Percentiles rank a stretch among this genome's conserved stretches.
Evolutionary conservation across 768 basidiomycete species (phyloP).

Genomic region (Trametes sanguinea): DNA sequence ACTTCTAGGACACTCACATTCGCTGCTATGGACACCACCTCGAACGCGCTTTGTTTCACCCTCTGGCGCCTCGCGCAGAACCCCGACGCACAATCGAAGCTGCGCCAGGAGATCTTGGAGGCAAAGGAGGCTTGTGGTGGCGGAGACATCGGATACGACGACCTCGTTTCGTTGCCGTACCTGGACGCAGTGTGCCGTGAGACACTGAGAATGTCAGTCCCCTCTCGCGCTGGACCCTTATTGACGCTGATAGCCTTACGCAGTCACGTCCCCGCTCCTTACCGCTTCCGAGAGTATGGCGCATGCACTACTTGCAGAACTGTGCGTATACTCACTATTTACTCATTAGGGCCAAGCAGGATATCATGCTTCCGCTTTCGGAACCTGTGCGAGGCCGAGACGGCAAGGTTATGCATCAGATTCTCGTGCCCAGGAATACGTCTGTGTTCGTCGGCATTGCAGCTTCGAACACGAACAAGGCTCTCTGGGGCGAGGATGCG

Average conservation of each 20-base stretch:
- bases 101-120: conserved; percentile 22
- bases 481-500: conserved; percentile 30
- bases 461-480: conserved; percentile 29
- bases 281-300: conserved; percentile 20
- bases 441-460: conserved; percentile 21
- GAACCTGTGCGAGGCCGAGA: conserved; percentile 19
- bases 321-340: neutral
- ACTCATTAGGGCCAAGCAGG: conserved; percentile 9
- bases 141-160: conserved; percentile 35
- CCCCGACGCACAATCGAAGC: conserved; percentile 38
- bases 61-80: conserved; percentile 31
- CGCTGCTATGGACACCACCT: conserved; percentile 31
- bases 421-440: conserved; percentile 25
- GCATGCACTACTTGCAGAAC: neutral
- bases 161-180: conserved; percentile 46
- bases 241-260: too few relatives aligned
- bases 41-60: conserved; percentile 24
- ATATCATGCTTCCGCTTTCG: conserved; percentile 23
- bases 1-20: conserved; percentile 22
- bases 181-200: conserved; percentile 65
- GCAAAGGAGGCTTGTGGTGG: conserved; percentile 23
- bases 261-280: conserved; percentile 16
- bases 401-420: conserved; percentile 20
- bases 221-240: neutral
- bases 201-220: conserved; percentile 38